Evolutionary conservation across 2,329 filamentous ascomycete species (phyloP).

Genomic region (Sporothrix pallida): DNA sequence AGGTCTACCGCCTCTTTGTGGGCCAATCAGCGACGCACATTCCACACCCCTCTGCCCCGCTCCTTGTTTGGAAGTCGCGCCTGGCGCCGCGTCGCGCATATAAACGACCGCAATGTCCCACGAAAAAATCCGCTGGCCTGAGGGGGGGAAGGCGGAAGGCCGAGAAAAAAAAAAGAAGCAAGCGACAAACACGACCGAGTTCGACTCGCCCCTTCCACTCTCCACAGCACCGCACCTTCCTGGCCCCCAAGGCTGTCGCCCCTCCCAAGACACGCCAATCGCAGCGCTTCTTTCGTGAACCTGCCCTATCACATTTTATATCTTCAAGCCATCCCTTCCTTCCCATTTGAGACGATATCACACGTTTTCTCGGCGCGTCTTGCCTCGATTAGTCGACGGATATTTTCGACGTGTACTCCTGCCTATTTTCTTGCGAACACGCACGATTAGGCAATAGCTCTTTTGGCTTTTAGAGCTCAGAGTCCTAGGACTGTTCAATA

Average conservation of each 20-base stretch:
- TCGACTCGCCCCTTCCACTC: slow-evolving; percentile 22
- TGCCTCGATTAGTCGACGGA: neutral
- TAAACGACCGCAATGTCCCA: slow-evolving; percentile 56
- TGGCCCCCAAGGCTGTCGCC: slow-evolving; percentile 15
- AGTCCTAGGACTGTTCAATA: neutral
- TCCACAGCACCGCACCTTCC: slow-evolving; percentile 16
- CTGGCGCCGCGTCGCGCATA: slow-evolving; percentile 50
- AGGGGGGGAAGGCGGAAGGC: slow-evolving; percentile 30
- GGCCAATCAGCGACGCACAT: slow-evolving; percentile 29
- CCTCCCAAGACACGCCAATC: slow-evolving; percentile 7
- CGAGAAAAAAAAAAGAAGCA: slow-evolving; percentile 26
- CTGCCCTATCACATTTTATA: slow-evolving; percentile 3
- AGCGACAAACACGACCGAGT: slow-evolving; percentile 6
- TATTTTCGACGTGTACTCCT: neutral
- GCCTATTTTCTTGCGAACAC: neutral
- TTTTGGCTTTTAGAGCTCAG: neutral
- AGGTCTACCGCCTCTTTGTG: neutral
- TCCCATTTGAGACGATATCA: slow-evolving; percentile 15
- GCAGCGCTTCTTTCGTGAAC: neutral
- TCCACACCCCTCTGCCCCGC: slow-evolving; percentile 36
- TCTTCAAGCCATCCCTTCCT: neutral
- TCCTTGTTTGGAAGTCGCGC: slow-evolving; percentile 38
- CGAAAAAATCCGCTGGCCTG: slow-evolving; percentile 40
- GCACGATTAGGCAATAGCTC: slow-evolving; percentile 16
- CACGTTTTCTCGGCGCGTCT: neutral